These are phyloP conservation scores for Microbotryum silenes-acaulis DNA, from an alignment of 1,284 basidiomycete species.

Conservation along the genomic window DNA sequence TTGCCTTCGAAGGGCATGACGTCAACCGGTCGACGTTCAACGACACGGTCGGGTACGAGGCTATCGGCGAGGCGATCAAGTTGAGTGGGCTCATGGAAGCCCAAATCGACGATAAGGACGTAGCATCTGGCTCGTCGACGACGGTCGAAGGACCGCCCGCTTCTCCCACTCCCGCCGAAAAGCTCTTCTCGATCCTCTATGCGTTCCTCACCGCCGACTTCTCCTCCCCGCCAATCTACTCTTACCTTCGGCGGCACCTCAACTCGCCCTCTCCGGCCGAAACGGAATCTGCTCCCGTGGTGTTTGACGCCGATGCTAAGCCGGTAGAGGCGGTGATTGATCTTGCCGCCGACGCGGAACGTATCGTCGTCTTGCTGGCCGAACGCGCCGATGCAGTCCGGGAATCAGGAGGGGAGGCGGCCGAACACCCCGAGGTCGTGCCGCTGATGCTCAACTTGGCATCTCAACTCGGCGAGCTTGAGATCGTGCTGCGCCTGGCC, in stretches of 20 bases:
- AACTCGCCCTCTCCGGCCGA: not conserved
- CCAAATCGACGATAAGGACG: not conserved
- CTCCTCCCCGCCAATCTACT: conserved; percentile 2
- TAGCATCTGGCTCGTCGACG: not conserved
- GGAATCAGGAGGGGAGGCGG: not conserved
- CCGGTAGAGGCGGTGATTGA: no score
- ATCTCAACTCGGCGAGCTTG: conserved; percentile 1
- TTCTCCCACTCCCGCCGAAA: not conserved
- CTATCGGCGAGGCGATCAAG: conserved; percentile 9
- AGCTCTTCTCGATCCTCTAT: conserved; percentile 12
- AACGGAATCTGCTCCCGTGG: no score
- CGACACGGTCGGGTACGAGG: conserved; percentile 6
- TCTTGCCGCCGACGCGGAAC: not conserved
- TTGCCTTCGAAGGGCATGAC: conserved; percentile 6
- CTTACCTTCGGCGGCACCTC: conserved; percentile 3
- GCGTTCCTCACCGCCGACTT: conserved; percentile 15
- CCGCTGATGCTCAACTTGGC: conserved; percentile 8
- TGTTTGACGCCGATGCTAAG: no score
- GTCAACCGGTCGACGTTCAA: conserved; percentile 5
- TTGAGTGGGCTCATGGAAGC: conserved; percentile 3
- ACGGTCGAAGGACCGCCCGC: not conserved
- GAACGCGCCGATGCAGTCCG: not conserved
- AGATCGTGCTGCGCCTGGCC: not conserved
- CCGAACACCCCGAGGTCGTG: not conserved
- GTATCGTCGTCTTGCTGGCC: not conserved